A percentile compares a stretch with the other conserved stretches of the same genome.
Evolutionary conservation across 768 basidiomycete genomes (phyloP).

Genomic region (Boletus reticuloceps): DNA sequence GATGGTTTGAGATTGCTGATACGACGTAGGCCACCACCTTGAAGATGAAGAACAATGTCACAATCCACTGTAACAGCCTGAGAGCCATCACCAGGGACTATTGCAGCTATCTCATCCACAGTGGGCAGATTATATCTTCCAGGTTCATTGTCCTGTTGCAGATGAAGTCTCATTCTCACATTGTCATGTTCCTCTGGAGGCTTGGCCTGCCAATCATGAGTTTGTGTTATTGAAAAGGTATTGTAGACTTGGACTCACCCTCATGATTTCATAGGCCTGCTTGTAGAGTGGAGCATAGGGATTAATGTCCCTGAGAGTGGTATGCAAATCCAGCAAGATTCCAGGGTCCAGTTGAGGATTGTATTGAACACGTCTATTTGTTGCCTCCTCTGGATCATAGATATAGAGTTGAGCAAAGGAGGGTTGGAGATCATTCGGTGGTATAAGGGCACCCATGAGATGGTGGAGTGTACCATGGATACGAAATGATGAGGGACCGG

Average conservation of each 20-base stretch:
- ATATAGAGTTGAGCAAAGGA: constrained; percentile 41
- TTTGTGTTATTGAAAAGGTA: too few relatives aligned
- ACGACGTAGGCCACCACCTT: constrained; percentile 23
- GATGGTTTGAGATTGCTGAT: constrained; percentile 36
- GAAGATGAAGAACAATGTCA: constrained; percentile 29
- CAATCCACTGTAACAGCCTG: constrained; percentile 5
- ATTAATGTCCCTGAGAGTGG: too few relatives aligned
- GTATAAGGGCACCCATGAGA: constrained; percentile 30
- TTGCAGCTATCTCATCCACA: constrained; percentile 40
- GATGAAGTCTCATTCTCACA: constrained; percentile 5
- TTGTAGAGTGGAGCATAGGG: too few relatives aligned
- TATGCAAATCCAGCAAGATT: too few relatives aligned
- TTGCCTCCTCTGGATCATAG: constrained; percentile 27
- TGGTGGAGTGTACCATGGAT: constrained; percentile 40
- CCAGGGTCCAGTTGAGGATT: too few relatives aligned
- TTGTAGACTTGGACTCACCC: too few relatives aligned
- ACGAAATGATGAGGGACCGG: constrained; percentile 12
- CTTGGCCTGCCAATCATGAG: not conserved
- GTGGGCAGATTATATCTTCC: constrained; percentile 45
- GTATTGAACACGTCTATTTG: too few relatives aligned
- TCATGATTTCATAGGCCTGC: constrained; percentile 26
- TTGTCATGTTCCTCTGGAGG: constrained; percentile 13
- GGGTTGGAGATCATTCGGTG: constrained; percentile 19
- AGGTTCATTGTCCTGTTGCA: constrained; percentile 22
- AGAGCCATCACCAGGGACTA: constrained; percentile 36